Evolutionary conservation across 1,139 yeast genomes (phyloP).

Genomic region (Geotrichum klebahnii): DNA sequence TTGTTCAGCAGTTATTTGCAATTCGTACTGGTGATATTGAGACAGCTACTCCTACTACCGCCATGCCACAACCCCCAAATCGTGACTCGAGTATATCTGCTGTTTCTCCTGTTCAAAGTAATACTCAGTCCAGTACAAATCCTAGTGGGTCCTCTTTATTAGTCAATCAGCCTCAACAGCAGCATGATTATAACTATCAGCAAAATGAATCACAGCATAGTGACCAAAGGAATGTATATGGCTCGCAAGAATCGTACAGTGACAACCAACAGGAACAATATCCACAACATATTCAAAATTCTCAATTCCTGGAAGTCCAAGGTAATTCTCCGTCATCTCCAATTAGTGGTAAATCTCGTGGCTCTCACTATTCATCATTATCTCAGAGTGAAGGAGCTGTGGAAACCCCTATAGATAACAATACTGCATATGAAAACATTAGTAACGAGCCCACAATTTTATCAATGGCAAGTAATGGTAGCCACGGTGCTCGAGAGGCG

Average conservation of each 20-base stretch:
- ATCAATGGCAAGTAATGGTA: background rate
- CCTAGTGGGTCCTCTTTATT: background rate
- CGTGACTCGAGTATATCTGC: slow-evolving; percentile 1
- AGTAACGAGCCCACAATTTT: background rate
- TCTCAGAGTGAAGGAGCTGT: background rate
- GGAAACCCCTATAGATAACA: background rate
- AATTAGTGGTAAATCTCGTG: background rate
- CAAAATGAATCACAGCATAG: background rate
- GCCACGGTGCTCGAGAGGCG: background rate
- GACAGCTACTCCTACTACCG: slow-evolving; percentile 40
- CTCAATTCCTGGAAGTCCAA: background rate
- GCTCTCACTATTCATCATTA: background rate
- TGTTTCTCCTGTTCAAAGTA: slow-evolving; percentile 1
- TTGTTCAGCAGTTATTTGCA: slow-evolving; percentile 69
- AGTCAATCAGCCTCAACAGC: slow-evolving; percentile 3
- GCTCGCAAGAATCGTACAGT: background rate
- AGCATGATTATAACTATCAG: slow-evolving; percentile 7
- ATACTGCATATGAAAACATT: background rate
- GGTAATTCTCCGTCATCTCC: background rate
- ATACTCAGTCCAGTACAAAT: background rate
- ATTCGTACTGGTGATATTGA: slow-evolving; percentile 62
- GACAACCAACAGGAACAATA: background rate
- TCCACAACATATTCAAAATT: background rate
- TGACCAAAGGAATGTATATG: background rate
- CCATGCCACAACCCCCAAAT: slow-evolving; percentile 42